Conservation (phyloP, 148 eudicot species). For the Silene conica region DNA sequence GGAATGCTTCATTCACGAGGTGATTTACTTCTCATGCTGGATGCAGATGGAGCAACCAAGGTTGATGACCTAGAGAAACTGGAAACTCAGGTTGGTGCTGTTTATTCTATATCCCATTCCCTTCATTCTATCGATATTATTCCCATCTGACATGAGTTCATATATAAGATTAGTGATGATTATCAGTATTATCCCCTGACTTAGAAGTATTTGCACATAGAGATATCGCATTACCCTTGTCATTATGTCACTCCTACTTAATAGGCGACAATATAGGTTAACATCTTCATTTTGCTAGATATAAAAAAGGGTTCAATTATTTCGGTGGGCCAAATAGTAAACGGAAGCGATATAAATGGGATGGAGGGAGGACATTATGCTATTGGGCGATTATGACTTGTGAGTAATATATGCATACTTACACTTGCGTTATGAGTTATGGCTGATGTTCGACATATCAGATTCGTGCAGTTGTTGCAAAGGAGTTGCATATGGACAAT, state of each 20-base stretch:
- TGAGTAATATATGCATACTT: background rate
- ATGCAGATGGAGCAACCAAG: conserved; percentile 99
- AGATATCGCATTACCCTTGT: background rate
- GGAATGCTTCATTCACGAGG: conserved; percentile 99
- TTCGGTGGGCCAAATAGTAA: too few relatives aligned
- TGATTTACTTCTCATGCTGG: conserved; percentile 90
- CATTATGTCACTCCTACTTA: background rate
- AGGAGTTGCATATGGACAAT: conserved; percentile 30
- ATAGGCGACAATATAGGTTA: background rate
- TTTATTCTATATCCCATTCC: conserved; percentile 3
- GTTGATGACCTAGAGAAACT: conserved; percentile 90
- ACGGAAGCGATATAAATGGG: background rate
- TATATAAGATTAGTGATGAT: background rate
- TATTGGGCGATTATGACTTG: background rate
- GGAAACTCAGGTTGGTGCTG: conserved; percentile 71
- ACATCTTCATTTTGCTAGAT: background rate
- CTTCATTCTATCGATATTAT: background rate
- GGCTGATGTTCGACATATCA: conserved; percentile 40
- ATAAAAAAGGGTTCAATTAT: too few relatives aligned
- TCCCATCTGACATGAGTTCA: background rate
- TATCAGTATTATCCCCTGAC: background rate
- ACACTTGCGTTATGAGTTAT: background rate
- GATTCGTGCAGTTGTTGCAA: conserved; percentile 69
- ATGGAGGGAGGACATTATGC: background rate
- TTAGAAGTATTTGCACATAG: too few relatives aligned